Evolutionary conservation across 2,329 filamentous ascomycete genomes (phyloP).

Genomic region (Fusarium pseudoanthophilum): DNA sequence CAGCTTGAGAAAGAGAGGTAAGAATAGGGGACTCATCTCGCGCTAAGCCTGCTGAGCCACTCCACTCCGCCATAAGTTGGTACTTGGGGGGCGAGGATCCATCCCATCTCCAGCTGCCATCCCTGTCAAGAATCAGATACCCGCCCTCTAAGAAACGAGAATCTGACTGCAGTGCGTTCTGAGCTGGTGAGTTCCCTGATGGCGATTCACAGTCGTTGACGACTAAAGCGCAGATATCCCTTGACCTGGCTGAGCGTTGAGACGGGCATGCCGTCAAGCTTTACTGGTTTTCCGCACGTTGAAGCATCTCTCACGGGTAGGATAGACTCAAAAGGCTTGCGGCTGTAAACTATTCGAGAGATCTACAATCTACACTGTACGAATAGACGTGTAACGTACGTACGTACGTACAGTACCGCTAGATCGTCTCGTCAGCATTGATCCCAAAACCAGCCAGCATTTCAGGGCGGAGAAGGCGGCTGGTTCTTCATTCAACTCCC

Average conservation of each 20-base stretch:
- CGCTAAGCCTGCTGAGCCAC: constrained; percentile 49
- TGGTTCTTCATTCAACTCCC: constrained; percentile 12
- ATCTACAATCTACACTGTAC: constrained; percentile 3
- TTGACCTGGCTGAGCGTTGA: constrained; percentile 14
- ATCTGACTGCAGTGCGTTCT: constrained; percentile 15
- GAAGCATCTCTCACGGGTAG: not conserved
- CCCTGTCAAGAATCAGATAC: constrained; percentile 33
- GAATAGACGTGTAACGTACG: not conserved
- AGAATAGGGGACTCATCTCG: constrained; percentile 47
- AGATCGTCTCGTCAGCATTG: constrained; percentile 29
- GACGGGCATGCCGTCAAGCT: constrained; percentile 27
- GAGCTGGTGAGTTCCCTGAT: constrained; percentile 4
- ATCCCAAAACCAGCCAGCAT: constrained; percentile 2
- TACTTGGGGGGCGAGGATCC: constrained; percentile 41
- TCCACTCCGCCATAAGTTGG: constrained; percentile 42
- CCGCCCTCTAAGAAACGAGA: constrained; percentile 22
- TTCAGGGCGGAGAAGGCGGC: constrained; percentile 21
- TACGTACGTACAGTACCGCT: not conserved
- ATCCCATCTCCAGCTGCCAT: constrained; percentile 34
- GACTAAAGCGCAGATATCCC: constrained; percentile 1
- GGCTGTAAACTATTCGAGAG: constrained; percentile 6
- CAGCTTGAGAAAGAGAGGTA: constrained; percentile 34
- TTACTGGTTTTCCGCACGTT: constrained; percentile 22
- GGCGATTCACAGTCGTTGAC: not conserved
- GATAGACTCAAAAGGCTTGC: constrained; percentile 8